These are phyloP conservation scores for Botrytis pseudocinerea DNA, from an alignment of 2,329 filamentous ascomycete species.

Conservation along the genomic window DNA sequence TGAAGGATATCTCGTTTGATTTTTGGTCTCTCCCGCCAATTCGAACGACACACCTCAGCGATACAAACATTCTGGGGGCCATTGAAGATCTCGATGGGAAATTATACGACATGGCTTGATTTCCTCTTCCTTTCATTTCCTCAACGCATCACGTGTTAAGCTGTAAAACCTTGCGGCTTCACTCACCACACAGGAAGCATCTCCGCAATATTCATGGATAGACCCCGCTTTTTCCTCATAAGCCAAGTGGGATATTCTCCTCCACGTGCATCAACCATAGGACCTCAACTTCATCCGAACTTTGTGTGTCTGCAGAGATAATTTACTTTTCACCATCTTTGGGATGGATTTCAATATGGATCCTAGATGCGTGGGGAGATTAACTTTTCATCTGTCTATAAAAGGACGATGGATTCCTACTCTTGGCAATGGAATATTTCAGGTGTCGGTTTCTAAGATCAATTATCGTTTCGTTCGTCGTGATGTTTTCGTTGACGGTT, in stretches of 20 bases:
- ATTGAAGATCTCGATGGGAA: too few species aligned
- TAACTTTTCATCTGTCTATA: background rate
- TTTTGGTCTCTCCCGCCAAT: background rate
- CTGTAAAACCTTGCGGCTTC: background rate
- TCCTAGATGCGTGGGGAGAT: background rate
- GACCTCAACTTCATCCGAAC: slow-evolving; percentile 14
- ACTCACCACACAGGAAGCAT: background rate
- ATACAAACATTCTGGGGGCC: too few species aligned
- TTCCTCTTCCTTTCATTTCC: too few species aligned
- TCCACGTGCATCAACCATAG: slow-evolving; percentile 24
- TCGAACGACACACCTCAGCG: background rate
- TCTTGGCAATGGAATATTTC: background rate
- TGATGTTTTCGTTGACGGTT: slow-evolving; percentile 1
- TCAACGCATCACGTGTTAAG: background rate
- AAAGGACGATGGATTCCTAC: background rate
- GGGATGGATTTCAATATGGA: background rate
- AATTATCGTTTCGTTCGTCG: background rate
- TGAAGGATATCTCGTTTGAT: background rate
- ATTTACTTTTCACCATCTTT: background rate
- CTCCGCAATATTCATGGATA: background rate
- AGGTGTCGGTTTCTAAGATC: background rate
- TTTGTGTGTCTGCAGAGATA: background rate
- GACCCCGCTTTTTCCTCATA: slow-evolving; percentile 10
- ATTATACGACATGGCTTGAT: background rate
- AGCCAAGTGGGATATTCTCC: slow-evolving; percentile 1